Evolutionary conservation across 257 asterid genomes (phyloP).

Genomic region (Solanum raphanifolium): DNA sequence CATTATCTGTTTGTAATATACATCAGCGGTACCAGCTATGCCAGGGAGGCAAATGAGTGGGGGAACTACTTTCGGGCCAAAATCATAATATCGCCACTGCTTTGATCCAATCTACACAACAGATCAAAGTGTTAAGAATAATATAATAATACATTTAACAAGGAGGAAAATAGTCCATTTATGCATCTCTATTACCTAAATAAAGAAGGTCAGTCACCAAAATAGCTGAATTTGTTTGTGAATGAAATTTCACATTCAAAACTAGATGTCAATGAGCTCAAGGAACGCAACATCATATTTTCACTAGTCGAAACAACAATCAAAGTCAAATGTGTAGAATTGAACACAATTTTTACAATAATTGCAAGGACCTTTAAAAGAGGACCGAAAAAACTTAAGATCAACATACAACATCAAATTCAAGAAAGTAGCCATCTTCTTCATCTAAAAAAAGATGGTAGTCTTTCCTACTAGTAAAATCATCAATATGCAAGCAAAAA

Average conservation of each 20-base stretch:
- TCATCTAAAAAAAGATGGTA: background rate
- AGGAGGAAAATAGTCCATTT: background rate
- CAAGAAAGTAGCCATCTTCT: background rate
- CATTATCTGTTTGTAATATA: conserved; percentile 93
- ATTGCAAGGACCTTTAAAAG: background rate
- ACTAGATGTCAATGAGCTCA: background rate
- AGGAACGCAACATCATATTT: background rate
- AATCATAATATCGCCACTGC: conserved; percentile 98
- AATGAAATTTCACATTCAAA: background rate
- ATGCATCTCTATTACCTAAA: background rate
- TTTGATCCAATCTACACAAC: conserved; percentile 68
- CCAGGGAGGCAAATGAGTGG: conserved; percentile 97
- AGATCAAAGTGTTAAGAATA: background rate
- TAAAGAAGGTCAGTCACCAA: background rate
- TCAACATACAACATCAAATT: background rate
- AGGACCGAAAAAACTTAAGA: background rate
- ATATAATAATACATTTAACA: background rate
- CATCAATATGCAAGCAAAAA: background rate
- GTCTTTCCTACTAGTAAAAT: background rate
- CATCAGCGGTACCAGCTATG: conserved; percentile 92
- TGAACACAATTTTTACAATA: background rate
- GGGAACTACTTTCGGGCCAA: conserved; percentile 90
- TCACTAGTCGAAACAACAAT: background rate
- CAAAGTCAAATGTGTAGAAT: background rate
- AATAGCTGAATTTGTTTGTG: background rate